Conservation (phyloP, 163 green algal species). For the Coccomyxa subellipsoidea region DNA sequence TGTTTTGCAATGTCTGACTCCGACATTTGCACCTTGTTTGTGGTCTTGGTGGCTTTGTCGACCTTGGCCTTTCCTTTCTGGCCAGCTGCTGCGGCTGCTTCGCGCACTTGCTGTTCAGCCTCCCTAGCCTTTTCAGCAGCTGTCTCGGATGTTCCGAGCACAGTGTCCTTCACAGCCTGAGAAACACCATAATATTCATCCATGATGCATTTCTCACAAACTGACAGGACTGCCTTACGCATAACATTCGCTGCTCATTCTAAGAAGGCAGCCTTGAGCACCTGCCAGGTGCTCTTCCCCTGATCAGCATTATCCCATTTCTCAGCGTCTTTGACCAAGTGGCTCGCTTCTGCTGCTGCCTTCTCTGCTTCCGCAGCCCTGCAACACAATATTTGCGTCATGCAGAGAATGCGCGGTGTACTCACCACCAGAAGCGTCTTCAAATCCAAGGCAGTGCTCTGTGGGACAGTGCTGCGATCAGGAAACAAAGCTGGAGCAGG, state of each 20-base stretch:
- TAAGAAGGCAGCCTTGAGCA: background rate
- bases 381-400: too few relatives aligned
- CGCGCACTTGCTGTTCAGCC: background rate
- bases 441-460: too few relatives aligned
- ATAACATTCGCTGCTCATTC: background rate
- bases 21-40: background rate
- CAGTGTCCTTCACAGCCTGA: background rate
- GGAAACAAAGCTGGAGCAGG: background rate
- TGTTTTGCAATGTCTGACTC: background rate
- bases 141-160: background rate
- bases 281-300: background rate
- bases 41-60: background rate
- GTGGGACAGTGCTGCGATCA: too few relatives aligned
- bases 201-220: background rate
- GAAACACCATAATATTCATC: background rate
- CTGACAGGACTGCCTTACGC: too few relatives aligned
- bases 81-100: background rate
- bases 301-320: background rate
- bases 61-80: background rate
- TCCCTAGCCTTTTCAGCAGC: background rate
- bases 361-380: background rate
- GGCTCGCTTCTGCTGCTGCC: background rate
- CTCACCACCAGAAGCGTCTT: too few relatives aligned
- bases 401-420: too few relatives aligned
- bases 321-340: background rate